phyloP scores from a whole-genome alignment of 352 stramenopile genomes.

The Saprolegnia diclina region DNA sequence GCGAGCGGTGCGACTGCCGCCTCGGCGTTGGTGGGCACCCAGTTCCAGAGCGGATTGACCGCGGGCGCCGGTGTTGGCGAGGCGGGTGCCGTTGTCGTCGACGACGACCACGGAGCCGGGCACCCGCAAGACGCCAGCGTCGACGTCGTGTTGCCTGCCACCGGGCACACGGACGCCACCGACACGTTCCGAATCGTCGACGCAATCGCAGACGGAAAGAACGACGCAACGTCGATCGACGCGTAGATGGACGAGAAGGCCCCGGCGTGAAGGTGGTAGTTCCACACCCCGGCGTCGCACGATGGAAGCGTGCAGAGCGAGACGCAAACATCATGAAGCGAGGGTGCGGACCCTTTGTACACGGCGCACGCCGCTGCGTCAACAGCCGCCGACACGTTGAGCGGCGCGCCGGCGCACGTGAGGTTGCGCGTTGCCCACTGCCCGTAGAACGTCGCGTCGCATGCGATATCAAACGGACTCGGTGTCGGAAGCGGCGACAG shows the following conservation, averaged over 20 bases:
- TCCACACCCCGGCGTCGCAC: slow-evolving; percentile 60
- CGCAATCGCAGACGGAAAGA: slow-evolving; percentile 30
- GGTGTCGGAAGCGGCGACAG: neutral
- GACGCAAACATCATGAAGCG: slow-evolving; percentile 53
- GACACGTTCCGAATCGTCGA: neutral
- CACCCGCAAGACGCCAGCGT: neutral
- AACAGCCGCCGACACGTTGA: slow-evolving; percentile 44
- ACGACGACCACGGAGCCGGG: neutral
- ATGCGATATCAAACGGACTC: slow-evolving; percentile 40
- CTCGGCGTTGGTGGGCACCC: slow-evolving; percentile 34
- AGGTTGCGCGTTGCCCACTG: slow-evolving; percentile 61
- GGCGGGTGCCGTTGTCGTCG: neutral
- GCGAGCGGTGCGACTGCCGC: neutral
- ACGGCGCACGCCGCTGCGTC: slow-evolving; percentile 62
- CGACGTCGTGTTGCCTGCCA: neutral
- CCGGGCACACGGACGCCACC: neutral
- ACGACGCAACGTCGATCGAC: slow-evolving; percentile 51
- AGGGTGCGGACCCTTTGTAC: slow-evolving; percentile 52
- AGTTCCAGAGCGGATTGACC: slow-evolving; percentile 34
- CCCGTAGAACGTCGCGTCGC: slow-evolving; percentile 69
- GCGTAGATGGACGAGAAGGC: slow-evolving; percentile 60
- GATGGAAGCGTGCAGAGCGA: slow-evolving; percentile 72
- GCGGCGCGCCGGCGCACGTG: slow-evolving; percentile 41
- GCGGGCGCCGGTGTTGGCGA: slow-evolving; percentile 11
- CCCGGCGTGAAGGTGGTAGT: slow-evolving; percentile 55